Percentiles rank a stretch among this genome's conserved stretches.
phyloP scores from a whole-genome alignment of 768 basidiomycete genomes.

The Termitomyces sp. region DNA sequence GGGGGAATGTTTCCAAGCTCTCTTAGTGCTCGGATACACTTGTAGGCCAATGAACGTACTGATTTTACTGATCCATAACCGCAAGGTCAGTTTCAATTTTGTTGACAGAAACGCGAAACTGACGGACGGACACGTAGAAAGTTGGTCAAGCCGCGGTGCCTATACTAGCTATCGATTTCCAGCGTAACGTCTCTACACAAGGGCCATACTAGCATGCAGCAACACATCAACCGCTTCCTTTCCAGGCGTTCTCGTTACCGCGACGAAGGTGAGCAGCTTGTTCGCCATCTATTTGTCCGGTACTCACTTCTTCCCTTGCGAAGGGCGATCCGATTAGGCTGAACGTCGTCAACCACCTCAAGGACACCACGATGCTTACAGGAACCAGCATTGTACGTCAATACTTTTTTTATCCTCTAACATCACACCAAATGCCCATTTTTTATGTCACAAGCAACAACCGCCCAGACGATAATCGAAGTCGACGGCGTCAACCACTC shows the following conservation, averaged over 20 bases:
- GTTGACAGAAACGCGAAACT: too few relatives aligned
- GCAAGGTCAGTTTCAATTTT: too few relatives aligned
- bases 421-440: neutral
- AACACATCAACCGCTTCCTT: neutral
- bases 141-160: too few relatives aligned
- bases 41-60: too few relatives aligned
- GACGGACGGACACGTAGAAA: too few relatives aligned
- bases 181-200: neutral
- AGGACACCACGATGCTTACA: slow-evolving; percentile 1
- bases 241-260: neutral
- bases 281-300: neutral
- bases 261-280: neutral
- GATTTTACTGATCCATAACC: too few relatives aligned
- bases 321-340: neutral
- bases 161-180: too few relatives aligned
- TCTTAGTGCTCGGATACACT: too few relatives aligned
- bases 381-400: slow-evolving; percentile 1
- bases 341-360: neutral
- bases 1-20: too few relatives aligned
- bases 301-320: neutral
- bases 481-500: slow-evolving; percentile 2
- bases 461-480: neutral
- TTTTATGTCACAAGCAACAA: neutral
- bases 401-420: neutral
- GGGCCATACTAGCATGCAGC: neutral